Evolutionary conservation across 352 stramenopile species (phyloP), one percentile per base, ranked within the genome.

Genomic region (Paralagenidium karlingii): DNA sequence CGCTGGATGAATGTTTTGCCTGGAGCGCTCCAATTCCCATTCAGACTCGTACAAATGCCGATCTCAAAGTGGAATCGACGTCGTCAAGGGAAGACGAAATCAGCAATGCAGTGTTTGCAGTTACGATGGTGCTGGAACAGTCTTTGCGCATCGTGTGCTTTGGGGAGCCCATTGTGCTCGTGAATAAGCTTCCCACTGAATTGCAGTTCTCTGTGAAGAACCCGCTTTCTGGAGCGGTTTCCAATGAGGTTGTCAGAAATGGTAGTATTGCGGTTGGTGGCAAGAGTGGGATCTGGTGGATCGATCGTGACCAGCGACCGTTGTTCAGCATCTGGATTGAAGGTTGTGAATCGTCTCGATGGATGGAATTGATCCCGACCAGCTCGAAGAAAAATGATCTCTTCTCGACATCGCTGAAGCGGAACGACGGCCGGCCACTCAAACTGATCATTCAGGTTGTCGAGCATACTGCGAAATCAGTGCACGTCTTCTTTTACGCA

Each of bases 1-100:
- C 74, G 10, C 41, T 71, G 5, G 62, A 49, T 6, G 57, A 67
- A 44, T 13, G n/a, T 13, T 25, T 25, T 16, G 29, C 44, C 6
- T 88, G 74, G 74, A 85, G 70, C 24, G 71, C 74, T 25, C 74
- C 74, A 3, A 83, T 88, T 27, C 74, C 71, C n/a, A 54, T 85
- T 3, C 74, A 88, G 38, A 84, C 69, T 13, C 60, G 59, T 11
- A 74, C 74, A 1, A 51, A 58, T 9, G 57, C 70, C 1, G 67
- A 79, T 16, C 45, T 83, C 4, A 68, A 75, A 33, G 67, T 87
- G 6, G 69, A 87, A n/a, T 59, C 68, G 8, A 56, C 59, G 5
- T 60, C 59, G 10, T 60, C 51, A 12, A 44, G 48, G 1, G 45
- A 24, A 0, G 24, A 20, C 12, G 47, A 58, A 25, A 34, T 53